Evolutionary conservation across 495 filamentous ascomycete species (phyloP).

Genomic region (Collariella sp.): DNA sequence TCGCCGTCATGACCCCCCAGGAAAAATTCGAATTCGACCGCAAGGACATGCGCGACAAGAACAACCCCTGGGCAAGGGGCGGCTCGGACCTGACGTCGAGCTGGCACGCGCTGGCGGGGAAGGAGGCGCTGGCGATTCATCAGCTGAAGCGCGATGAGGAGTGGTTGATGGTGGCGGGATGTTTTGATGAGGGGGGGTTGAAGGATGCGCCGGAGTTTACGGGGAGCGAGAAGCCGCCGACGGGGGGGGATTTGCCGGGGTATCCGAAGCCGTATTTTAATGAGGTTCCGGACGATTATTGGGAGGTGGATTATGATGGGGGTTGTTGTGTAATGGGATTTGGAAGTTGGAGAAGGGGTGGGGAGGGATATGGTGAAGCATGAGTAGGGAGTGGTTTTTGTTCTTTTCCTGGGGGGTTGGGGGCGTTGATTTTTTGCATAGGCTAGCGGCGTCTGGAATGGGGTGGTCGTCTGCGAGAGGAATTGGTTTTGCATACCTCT

Average conservation of each 20-base stretch:
- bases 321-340: background rate
- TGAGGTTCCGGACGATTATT: background rate
- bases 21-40: slow-evolving; percentile 4
- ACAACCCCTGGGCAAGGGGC: background rate
- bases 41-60: background rate
- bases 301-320: slow-evolving; percentile 4
- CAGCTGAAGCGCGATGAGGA: background rate
- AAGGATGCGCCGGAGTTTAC: background rate
- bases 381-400: no score
- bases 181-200: slow-evolving; percentile 3
- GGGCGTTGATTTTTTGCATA: no score
- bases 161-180: background rate
- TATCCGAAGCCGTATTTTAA: background rate
- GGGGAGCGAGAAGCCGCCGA: background rate
- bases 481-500: no score
- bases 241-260: background rate
- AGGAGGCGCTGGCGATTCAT: background rate
- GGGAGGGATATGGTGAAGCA: slow-evolving; percentile 2
- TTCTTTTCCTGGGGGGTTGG: no score
- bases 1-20: background rate
- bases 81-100: background rate
- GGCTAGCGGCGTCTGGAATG: no score
- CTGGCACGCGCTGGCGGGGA: slow-evolving; percentile 1
- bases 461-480: no score
- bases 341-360: slow-evolving; percentile 5